phyloP scores from a whole-genome alignment of 176 grass and related monocot species.

The Aegilops sharonensis region DNA sequence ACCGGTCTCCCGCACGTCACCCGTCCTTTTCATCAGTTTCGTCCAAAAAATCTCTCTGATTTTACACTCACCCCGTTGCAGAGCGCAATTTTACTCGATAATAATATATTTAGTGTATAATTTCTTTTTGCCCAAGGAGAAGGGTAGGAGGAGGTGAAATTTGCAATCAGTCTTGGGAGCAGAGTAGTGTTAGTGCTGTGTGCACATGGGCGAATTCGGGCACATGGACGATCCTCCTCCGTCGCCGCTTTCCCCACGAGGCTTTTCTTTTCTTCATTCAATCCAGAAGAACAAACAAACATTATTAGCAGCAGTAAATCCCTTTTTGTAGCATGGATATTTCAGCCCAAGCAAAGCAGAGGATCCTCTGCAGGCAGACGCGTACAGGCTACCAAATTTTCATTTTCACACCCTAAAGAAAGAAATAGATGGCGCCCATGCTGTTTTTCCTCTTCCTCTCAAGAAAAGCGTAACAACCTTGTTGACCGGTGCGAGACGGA shows the following conservation, averaged over 20 bases:
- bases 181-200: too few species aligned
- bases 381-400: not conserved
- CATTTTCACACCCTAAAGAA: not conserved
- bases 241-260: not conserved
- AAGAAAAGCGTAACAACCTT: not conserved
- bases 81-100: too few species aligned
- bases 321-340: not conserved
- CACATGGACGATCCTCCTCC: not conserved
- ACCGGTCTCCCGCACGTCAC: not conserved
- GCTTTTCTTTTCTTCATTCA: not conserved
- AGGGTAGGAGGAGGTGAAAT: too few species aligned
- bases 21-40: not conserved
- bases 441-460: not conserved
- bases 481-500: conserved; percentile 17
- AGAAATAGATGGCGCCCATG: not conserved
- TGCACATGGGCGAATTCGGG: not conserved
- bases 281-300: not conserved
- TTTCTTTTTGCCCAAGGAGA: too few species aligned
- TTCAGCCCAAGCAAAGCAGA: not conserved
- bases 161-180: too few species aligned
- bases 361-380: not conserved
- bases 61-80: too few species aligned
- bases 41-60: not conserved
- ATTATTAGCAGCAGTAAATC: not conserved
- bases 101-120: too few species aligned